Base-by-base conservation (phyloP, 2,329 filamentous ascomycete genomes). In the Pyrenochaeta sp. region DNA sequence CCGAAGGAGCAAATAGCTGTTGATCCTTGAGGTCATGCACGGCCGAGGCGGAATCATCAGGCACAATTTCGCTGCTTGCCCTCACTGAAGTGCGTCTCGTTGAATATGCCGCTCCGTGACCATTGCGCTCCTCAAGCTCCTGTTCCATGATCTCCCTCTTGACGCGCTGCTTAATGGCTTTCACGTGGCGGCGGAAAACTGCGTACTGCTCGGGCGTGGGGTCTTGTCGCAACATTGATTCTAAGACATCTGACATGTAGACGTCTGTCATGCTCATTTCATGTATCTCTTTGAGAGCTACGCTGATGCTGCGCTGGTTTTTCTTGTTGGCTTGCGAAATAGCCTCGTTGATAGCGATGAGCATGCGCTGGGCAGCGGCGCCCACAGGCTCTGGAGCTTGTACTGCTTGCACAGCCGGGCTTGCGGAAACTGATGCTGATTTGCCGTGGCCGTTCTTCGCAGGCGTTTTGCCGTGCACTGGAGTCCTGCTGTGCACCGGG, bases 231-330 rank as follows among this genome's bases (percentile, higher is more conserved):
- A 79, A 65, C 21, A 79, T 69, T 6, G 69, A 68, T 24, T 76
- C 66, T 6, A 81, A 66, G 3, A 77, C 59, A 18, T 67, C 55
- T 27, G 69, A 66, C 17, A 78, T 55, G 14, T 50, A 50, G 11
- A 55, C 40, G 35, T 78, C 65, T 11, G 46, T 58, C 20, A 68
- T 62, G 55, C 73, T 74, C 38, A 74, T 62, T 18, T 69, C 56
- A 58, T 73, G 74, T 31, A 80, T 65, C 35, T 74, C 65, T 44
- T 71, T 65, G 7, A 80, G 58, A 9, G 76, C 76, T 11, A 54
- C 39, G 19, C 60, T 63, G 13, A 71, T 41, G 19, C 48, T 51
- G 5, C 43, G 55, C 23, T 51, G 71, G 15, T 68, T 60, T 14
- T 69, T 57, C 30, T 68, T 65, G 31, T 63, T 60, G 6, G 76